Percentiles rank a stretch among this genome's conserved stretches.
phyloP scores from a whole-genome alignment of 805 yeast genomes.

The Cyberlindnera galapagoensis region DNA sequence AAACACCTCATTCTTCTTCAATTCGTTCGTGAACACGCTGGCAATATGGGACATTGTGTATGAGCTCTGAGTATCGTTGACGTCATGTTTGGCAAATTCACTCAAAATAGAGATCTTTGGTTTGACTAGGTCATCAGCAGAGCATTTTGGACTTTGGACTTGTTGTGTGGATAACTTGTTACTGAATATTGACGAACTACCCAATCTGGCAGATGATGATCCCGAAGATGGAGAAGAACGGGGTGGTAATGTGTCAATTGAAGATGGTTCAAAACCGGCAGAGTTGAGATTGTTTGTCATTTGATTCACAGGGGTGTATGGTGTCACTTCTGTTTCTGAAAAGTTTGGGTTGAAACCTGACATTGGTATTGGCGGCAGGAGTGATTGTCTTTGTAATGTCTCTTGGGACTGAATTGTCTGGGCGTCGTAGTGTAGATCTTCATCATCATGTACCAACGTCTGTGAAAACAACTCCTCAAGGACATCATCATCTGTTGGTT shows the following conservation, averaged over 20 bases:
- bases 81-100: conserved; percentile 18
- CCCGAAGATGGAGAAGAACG: background rate
- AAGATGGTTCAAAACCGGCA: conserved; percentile 11
- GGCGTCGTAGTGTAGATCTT: background rate
- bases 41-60: conserved; percentile 11
- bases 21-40: conserved; percentile 18
- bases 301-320: conserved; percentile 21
- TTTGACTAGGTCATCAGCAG: conserved; percentile 11
- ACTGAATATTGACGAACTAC: no score
- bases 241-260: background rate
- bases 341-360: conserved; percentile 14
- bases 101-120: conserved; percentile 18
- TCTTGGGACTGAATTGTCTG: background rate
- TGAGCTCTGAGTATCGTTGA: conserved; percentile 9
- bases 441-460: conserved; percentile 6
- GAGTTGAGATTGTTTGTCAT: conserved; percentile 15
- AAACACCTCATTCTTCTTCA: conserved; percentile 3
- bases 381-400: conserved; percentile 2
- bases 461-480: conserved; percentile 21
- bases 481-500: conserved; percentile 25
- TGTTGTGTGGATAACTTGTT: no score
- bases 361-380: conserved; percentile 10
- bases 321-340: conserved; percentile 7
- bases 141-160: no score
- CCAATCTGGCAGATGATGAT: no score